Conservation (phyloP, 2,329 filamentous ascomycete species). For the Fonsecaea pedrosoi region DNA sequence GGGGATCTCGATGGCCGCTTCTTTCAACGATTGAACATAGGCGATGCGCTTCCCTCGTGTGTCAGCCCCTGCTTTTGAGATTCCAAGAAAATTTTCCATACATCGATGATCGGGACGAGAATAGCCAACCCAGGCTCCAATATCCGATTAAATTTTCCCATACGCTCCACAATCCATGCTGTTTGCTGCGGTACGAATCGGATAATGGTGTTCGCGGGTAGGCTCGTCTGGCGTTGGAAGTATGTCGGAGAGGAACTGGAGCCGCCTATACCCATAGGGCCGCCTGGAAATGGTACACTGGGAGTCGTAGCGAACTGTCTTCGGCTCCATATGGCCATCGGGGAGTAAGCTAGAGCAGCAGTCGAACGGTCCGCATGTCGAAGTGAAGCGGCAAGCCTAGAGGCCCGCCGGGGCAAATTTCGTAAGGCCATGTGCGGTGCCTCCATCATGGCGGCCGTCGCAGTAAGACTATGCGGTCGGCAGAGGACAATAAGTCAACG, state of each 20-base stretch:
- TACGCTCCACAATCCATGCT: conserved; percentile 98
- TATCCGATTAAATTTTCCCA: conserved; percentile 96
- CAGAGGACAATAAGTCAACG: background rate
- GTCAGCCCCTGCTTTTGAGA: background rate
- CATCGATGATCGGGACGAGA: conserved; percentile 84
- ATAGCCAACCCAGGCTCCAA: conserved; percentile 89
- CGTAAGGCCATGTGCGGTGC: conserved; percentile 23
- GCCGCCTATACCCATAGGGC: conserved; percentile 43
- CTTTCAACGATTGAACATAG: conserved; percentile 97
- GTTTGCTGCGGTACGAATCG: conserved; percentile 99
- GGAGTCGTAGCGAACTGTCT: conserved; percentile 37
- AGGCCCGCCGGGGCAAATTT: conserved; percentile 22
- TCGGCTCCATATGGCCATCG: conserved; percentile 38
- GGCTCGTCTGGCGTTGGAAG: conserved; percentile 68
- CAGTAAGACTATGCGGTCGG: background rate
- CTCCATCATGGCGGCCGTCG: conserved; percentile 24
- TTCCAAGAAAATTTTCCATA: conserved; percentile 18
- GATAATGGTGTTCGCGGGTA: conserved; percentile 92
- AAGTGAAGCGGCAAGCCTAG: conserved; percentile 12
- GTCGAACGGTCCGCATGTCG: conserved; percentile 17
- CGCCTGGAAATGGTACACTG: conserved; percentile 39
- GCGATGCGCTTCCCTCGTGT: conserved; percentile 70
- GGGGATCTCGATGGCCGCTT: conserved; percentile 93
- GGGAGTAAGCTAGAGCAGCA: conserved; percentile 32
- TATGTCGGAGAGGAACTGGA: conserved; percentile 70